These are phyloP conservation scores for Senna tora DNA, from an alignment of 306 rosid genomes.

Conservation along the genomic window DNA sequence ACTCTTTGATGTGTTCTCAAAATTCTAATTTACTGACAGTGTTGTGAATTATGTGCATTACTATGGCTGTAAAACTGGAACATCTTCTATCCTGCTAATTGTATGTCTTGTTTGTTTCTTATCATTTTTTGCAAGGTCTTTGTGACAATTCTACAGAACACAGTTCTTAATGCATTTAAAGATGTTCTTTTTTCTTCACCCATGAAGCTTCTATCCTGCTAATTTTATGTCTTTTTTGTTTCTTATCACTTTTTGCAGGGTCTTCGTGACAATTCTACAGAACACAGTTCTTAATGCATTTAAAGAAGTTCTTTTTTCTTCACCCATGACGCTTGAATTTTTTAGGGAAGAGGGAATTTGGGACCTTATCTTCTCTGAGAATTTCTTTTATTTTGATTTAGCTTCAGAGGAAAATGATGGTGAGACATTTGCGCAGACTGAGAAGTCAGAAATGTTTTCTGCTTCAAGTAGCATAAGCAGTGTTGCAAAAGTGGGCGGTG, in stretches of 20 bases:
- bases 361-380: constrained; percentile 92
- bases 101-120: constrained; percentile 31
- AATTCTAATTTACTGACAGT: constrained; percentile 12
- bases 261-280: constrained; percentile 73
- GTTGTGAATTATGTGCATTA: constrained; percentile 6
- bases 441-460: constrained; percentile 51
- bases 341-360: constrained; percentile 86
- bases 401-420: constrained; percentile 54
- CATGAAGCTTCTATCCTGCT: constrained; percentile 47
- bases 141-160: constrained; percentile 69
- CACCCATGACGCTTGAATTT: constrained; percentile 64
- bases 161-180: constrained; percentile 67
- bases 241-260: constrained; percentile 58
- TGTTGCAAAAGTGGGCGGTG: constrained; percentile 52
- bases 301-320: constrained; percentile 70
- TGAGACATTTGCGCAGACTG: constrained; percentile 43
- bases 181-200: constrained; percentile 76
- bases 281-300: constrained; percentile 64
- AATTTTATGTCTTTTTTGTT: constrained; percentile 26
- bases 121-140: constrained; percentile 64
- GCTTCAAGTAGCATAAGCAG: constrained; percentile 47
- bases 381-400: constrained; percentile 75
- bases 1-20: constrained; percentile 8
- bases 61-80: constrained; percentile 25
- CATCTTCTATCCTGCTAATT: constrained; percentile 27